Conservation (phyloP, 306 rosid species). For the Adenanthera pavonina region DNA sequence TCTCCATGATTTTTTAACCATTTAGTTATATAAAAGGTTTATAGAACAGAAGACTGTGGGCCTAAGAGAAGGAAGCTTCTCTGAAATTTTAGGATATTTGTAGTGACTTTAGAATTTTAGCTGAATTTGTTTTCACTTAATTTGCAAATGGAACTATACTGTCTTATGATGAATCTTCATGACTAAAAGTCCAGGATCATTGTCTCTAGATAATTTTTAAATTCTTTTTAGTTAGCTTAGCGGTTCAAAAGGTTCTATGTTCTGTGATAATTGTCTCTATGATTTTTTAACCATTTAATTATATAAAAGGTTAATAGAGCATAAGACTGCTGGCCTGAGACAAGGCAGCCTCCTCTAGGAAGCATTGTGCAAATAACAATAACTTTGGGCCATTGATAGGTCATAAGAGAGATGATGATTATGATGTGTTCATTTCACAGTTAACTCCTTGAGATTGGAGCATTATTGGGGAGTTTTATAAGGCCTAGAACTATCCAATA, state of each 20-base stretch:
- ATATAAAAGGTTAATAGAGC: neutral
- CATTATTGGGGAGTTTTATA: slow-evolving; percentile 4
- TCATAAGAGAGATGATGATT: neutral
- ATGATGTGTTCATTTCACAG: neutral
- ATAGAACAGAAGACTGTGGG: neutral
- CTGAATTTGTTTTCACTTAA: slow-evolving; percentile 15
- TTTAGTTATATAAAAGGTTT: slow-evolving; percentile 17
- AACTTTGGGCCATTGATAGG: neutral
- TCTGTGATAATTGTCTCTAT: slow-evolving; percentile 14
- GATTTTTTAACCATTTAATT: slow-evolving; percentile 14
- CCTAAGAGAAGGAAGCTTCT: neutral
- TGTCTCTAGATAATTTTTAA: slow-evolving; percentile 10
- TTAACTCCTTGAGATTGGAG: slow-evolving; percentile 20
- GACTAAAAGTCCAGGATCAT: neutral
- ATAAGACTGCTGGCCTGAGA: slow-evolving; percentile 1
- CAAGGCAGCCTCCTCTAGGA: neutral
- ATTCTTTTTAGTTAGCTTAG: slow-evolving; percentile 16
- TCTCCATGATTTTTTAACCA: neutral
- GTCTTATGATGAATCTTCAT: neutral
- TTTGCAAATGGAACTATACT: neutral
- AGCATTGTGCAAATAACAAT: neutral
- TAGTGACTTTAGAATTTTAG: neutral
- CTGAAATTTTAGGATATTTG: slow-evolving; percentile 19
- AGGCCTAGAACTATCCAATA: neutral
- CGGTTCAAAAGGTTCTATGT: neutral